These are phyloP conservation scores for Alternaria triticina DNA, from an alignment of 2,329 filamentous ascomycete species.

Conservation along the genomic window DNA sequence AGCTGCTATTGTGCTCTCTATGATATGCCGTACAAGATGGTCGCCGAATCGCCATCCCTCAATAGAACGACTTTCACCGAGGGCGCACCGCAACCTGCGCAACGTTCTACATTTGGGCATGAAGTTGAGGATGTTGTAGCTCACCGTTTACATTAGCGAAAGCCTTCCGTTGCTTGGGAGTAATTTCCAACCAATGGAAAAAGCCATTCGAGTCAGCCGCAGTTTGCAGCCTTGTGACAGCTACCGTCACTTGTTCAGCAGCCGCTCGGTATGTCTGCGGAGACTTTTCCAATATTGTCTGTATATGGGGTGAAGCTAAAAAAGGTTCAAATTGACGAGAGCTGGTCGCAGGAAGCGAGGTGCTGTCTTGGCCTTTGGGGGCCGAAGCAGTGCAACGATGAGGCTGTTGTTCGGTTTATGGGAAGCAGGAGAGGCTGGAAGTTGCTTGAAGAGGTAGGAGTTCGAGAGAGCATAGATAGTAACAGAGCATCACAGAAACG, in stretches of 20 bases:
- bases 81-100: background rate
- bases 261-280: background rate
- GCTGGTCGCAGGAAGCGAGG: background rate
- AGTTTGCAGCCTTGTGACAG: background rate
- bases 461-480: no score
- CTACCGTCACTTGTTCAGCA: background rate
- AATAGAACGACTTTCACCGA: background rate
- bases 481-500: no score
- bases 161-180: background rate
- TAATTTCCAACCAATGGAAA: background rate
- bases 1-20: background rate
- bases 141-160: background rate
- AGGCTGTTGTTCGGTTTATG: background rate
- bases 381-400: background rate
- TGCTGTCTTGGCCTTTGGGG: background rate
- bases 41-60: background rate
- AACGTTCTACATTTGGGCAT: constrained; percentile 1
- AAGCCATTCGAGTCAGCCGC: constrained; percentile 2
- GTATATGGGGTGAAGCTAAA: background rate
- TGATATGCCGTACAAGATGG: background rate
- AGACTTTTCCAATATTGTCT: background rate
- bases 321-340: background rate
- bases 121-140: background rate
- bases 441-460: background rate
- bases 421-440: background rate